phyloP scores from a whole-genome alignment of 2,329 filamentous ascomycete genomes.

The Shiraia sp. region DNA sequence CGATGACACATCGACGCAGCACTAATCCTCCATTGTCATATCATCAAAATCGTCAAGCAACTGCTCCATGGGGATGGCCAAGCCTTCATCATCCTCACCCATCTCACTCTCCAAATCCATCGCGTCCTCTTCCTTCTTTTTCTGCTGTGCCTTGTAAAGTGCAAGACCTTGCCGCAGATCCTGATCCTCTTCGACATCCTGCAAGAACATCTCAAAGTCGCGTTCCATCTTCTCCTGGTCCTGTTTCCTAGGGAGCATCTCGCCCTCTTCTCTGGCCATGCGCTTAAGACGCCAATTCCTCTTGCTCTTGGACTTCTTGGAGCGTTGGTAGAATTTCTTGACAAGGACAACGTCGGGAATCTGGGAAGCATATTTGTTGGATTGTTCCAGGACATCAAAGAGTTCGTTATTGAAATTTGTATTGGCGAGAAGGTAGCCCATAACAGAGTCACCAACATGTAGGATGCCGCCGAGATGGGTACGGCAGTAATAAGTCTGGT shows the following conservation, averaged over 20 bases:
- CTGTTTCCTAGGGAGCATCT: constrained; percentile 81
- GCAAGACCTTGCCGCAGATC: constrained; percentile 84
- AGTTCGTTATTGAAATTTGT: constrained; percentile 91
- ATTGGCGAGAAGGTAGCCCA: constrained; percentile 90
- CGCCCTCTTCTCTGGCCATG: constrained; percentile 86
- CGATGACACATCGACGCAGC: background rate
- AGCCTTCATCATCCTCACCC: constrained; percentile 60
- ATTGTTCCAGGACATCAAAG: constrained; percentile 82
- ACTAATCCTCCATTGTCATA: constrained; percentile 66
- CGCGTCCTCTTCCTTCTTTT: constrained; percentile 59
- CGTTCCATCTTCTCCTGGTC: constrained; percentile 87
- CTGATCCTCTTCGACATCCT: constrained; percentile 92
- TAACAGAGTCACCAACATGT: constrained; percentile 85
- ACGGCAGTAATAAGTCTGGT: constrained; percentile 84
- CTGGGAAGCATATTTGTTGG: constrained; percentile 69
- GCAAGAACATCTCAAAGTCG: constrained; percentile 97
- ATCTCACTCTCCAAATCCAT: constrained; percentile 67
- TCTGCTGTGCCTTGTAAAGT: constrained; percentile 73
- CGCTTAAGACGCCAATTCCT: constrained; percentile 90
- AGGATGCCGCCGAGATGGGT: constrained; percentile 88
- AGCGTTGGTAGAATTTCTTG: constrained; percentile 92
- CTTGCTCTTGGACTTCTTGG: constrained; percentile 71
- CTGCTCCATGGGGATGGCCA: constrained; percentile 56
- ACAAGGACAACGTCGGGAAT: constrained; percentile 94
- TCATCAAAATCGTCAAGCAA: constrained; percentile 93